These are phyloP conservation scores for Pythium insidiosum DNA, from an alignment of 352 stramenopile genomes.

Conservation along the genomic window DNA sequence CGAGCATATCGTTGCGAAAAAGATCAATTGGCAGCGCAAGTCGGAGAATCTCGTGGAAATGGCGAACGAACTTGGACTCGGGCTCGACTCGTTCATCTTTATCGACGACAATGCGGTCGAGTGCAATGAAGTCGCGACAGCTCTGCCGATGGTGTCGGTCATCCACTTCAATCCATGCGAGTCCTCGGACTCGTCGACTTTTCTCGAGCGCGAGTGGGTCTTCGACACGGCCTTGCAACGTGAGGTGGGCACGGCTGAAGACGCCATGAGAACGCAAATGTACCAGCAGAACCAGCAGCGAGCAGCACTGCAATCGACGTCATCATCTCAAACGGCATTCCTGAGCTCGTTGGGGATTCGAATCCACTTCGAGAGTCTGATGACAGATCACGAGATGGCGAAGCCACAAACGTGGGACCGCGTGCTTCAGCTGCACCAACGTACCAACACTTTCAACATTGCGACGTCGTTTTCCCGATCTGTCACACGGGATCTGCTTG, in stretches of 20 bases:
- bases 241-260: conserved; percentile 21
- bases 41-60: conserved; percentile 49
- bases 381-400: conserved; percentile 26
- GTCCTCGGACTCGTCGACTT: conserved; percentile 4
- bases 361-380: conserved; percentile 60
- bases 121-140: conserved; percentile 44
- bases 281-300: conserved; percentile 53
- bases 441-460: conserved; percentile 70
- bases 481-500: conserved; percentile 21
- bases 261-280: conserved; percentile 34
- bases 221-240: conserved; percentile 26
- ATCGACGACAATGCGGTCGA: conserved; percentile 69
- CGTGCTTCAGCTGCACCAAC: conserved; percentile 55
- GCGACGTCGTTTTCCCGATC: conserved; percentile 40
- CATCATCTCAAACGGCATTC: conserved; percentile 40
- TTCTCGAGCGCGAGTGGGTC: conserved; percentile 42
- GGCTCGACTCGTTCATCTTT: conserved; percentile 60
- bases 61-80: conserved; percentile 40
- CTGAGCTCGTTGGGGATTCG: conserved; percentile 58
- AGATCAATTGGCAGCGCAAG: conserved; percentile 56
- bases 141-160: conserved; percentile 39
- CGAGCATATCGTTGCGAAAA: conserved; percentile 35
- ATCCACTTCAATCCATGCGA: too few species aligned
- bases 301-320: conserved; percentile 18
- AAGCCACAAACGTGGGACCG: conserved; percentile 16